Conservation (phyloP, 306 rosid genomes). For the Dalbergia oliveri region DNA sequence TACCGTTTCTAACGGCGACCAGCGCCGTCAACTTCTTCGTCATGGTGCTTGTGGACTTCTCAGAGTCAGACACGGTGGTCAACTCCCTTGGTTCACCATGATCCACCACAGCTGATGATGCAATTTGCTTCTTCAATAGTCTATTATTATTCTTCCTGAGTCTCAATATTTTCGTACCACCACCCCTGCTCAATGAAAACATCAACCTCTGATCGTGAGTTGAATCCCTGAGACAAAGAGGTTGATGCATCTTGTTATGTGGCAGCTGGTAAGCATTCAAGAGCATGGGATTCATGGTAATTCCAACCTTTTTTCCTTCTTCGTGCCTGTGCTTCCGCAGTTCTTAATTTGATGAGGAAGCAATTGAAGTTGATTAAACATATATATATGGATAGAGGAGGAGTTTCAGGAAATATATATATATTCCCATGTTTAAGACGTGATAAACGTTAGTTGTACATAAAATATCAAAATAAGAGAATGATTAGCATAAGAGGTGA, state of each 20-base stretch:
- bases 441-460: no score
- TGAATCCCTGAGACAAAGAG: background rate
- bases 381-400: no score
- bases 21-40: conserved; percentile 43
- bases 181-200: background rate
- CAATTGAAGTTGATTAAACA: no score
- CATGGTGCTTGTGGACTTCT: background rate
- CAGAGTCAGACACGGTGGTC: background rate
- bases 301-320: background rate
- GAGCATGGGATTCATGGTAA: background rate
- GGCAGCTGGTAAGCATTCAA: background rate
- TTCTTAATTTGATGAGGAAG: no score
- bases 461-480: no score
- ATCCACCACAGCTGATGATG: conserved; percentile 22
- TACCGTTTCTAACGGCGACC: conserved; percentile 36
- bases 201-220: background rate
- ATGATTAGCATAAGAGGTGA: no score
- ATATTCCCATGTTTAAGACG: no score
- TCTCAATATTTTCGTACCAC: background rate
- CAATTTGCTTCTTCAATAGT: conserved; percentile 10
- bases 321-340: background rate
- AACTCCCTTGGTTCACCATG: conserved; percentile 3
- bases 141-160: conserved; percentile 8
- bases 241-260: background rate
- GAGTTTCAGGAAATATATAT: no score